Percentiles rank a stretch among this genome's conserved stretches.
These are phyloP conservation scores for Trametes sp. DNA, from an alignment of 1,284 basidiomycete genomes.

Conservation along the genomic window DNA sequence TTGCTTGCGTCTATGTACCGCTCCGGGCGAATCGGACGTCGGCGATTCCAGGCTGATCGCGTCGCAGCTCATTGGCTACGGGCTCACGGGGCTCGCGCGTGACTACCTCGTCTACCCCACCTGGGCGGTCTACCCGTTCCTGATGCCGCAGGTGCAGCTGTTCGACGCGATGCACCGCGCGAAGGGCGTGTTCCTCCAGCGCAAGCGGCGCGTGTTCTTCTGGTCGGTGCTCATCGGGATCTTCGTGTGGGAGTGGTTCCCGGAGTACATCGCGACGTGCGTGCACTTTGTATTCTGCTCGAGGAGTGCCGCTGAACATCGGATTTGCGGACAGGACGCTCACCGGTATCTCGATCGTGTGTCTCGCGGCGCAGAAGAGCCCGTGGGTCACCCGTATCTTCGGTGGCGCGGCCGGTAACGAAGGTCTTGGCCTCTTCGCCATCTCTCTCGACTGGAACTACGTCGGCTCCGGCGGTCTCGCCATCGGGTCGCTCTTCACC, in stretches of 20 bases:
- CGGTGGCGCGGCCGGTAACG: slow-evolving; percentile 54
- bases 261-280: slow-evolving; percentile 47
- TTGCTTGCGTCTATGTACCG: slow-evolving; percentile 38
- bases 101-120: slow-evolving; percentile 90
- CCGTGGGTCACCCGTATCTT: slow-evolving; percentile 68
- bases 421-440: slow-evolving; percentile 56
- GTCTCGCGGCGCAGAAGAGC: slow-evolving; percentile 58
- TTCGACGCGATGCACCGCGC: slow-evolving; percentile 64
- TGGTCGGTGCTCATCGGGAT: slow-evolving; percentile 60
- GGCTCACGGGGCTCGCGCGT: slow-evolving; percentile 82
- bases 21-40: slow-evolving; percentile 40
- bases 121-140: slow-evolving; percentile 33
- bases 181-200: slow-evolving; percentile 51
- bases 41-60: slow-evolving; percentile 16
- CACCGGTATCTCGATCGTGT: slow-evolving; percentile 66
- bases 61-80: slow-evolving; percentile 76
- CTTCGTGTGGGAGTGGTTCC: slow-evolving; percentile 50
- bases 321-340: slow-evolving; percentile 43
- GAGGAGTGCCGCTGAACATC: neutral
- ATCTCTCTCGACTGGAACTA: slow-evolving; percentile 67
- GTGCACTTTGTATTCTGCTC: slow-evolving; percentile 24
- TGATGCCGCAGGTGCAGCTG: slow-evolving; percentile 55
- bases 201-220: slow-evolving; percentile 64
- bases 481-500: slow-evolving; percentile 46
- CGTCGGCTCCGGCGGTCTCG: slow-evolving; percentile 48